Evolutionary conservation across 2,329 filamentous ascomycete species (phyloP).

Genomic region (Trichoderma arundinaceum): DNA sequence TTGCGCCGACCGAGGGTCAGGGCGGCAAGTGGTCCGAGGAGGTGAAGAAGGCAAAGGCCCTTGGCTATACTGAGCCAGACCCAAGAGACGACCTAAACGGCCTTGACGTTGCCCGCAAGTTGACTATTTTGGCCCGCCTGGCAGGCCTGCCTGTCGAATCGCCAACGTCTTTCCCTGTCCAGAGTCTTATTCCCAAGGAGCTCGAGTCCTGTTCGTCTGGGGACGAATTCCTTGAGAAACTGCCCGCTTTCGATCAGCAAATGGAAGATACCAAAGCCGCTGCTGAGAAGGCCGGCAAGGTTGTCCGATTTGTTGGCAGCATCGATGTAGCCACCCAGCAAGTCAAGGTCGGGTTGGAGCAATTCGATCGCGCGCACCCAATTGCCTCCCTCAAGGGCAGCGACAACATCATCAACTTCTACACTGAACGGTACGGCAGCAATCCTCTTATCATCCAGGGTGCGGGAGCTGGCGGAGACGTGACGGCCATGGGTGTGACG

Average conservation of each 20-base stretch:
- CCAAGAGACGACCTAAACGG: constrained; percentile 87
- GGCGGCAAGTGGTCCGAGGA: constrained; percentile 89
- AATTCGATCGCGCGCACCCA: constrained; percentile 84
- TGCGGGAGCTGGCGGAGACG: constrained; percentile 89
- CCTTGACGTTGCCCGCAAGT: constrained; percentile 89
- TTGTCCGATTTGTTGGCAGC: constrained; percentile 91
- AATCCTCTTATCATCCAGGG: constrained; percentile 95
- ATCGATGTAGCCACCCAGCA: constrained; percentile 81
- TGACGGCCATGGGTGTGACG: constrained; percentile 98
- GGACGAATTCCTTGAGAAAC: constrained; percentile 81
- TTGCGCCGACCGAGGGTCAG: constrained; percentile 76
- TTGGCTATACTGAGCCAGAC: constrained; percentile 91
- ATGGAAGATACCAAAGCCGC: constrained; percentile 88
- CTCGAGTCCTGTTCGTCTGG: constrained; percentile 77
- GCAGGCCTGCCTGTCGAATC: constrained; percentile 81
- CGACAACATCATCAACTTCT: constrained; percentile 99
- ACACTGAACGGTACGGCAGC: constrained; percentile 89
- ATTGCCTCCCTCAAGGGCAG: constrained; percentile 96
- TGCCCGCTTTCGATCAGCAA: constrained; percentile 82
- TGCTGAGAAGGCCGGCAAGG: constrained; percentile 87
- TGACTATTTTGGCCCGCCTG: constrained; percentile 90
- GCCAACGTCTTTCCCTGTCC: constrained; percentile 88
- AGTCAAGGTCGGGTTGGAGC: constrained; percentile 91
- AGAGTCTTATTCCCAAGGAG: constrained; percentile 88
- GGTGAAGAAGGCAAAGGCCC: constrained; percentile 87